Conservation (phyloP, 2,329 filamentous ascomycete genomes). For the Dothidotthia symphoricarpi region DNA sequence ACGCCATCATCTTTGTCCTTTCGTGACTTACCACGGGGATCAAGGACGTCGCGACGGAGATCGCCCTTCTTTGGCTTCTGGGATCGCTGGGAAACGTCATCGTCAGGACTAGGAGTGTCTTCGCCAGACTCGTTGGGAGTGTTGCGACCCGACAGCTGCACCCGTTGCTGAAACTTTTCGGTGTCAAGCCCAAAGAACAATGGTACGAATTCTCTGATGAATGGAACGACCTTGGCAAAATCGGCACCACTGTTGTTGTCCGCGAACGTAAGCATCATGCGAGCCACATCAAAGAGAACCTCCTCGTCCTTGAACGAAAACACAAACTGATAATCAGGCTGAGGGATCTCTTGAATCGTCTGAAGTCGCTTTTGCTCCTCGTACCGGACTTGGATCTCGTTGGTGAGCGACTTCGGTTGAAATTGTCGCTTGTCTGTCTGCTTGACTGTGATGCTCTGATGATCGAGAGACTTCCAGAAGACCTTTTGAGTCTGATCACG, state of each 20-base stretch:
- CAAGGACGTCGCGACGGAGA: slow-evolving; percentile 82
- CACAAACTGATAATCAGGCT: slow-evolving; percentile 69
- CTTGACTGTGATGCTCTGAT: slow-evolving; percentile 90
- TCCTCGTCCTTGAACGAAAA: slow-evolving; percentile 64
- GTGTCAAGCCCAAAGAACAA: slow-evolving; percentile 52
- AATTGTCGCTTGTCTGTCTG: slow-evolving; percentile 87
- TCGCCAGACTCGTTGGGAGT: slow-evolving; percentile 52
- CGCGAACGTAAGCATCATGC: slow-evolving; percentile 46
- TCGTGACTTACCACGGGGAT: slow-evolving; percentile 70
- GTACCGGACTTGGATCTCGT: slow-evolving; percentile 86
- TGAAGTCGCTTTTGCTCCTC: slow-evolving; percentile 81
- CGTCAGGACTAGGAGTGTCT: slow-evolving; percentile 65
- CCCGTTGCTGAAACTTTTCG: slow-evolving; percentile 65
- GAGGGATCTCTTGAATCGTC: slow-evolving; percentile 57
- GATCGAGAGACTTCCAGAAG: slow-evolving; percentile 94
- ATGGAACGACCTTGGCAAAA: slow-evolving; percentile 46
- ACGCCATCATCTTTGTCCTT: slow-evolving; percentile 76
- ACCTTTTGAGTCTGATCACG: slow-evolving; percentile 91
- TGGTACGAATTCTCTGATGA: slow-evolving; percentile 52
- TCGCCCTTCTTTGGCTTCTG: slow-evolving; percentile 66
- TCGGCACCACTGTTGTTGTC: slow-evolving; percentile 46
- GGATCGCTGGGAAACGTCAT: slow-evolving; percentile 64
- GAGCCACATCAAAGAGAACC: slow-evolving; percentile 53
- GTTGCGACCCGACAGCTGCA: slow-evolving; percentile 46
- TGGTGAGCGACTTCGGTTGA: slow-evolving; percentile 83